These are phyloP conservation scores for Kodamaea arcana DNA, from an alignment of 1,139 yeast species.

Conservation along the genomic window DNA sequence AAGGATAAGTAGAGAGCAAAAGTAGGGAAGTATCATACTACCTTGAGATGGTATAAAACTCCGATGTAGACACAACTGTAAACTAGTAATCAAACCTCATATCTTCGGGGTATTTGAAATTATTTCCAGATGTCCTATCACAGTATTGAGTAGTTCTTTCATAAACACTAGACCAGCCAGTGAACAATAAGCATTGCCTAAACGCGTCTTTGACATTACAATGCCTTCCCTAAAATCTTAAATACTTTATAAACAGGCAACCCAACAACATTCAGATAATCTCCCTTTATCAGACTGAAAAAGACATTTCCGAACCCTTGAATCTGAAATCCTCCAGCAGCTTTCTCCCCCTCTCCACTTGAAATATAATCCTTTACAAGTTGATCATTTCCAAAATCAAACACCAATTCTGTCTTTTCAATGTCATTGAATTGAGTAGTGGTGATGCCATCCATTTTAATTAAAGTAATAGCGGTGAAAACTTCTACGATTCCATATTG, in stretches of 20 bases:
- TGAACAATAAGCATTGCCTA: too few relatives aligned
- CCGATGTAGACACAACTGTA: too few relatives aligned
- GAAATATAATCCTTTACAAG: constrained; percentile 59
- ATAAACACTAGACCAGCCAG: too few relatives aligned
- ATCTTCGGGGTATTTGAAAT: too few relatives aligned
- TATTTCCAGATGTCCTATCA: too few relatives aligned
- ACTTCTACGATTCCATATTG: constrained; percentile 48
- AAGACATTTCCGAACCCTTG: constrained; percentile 71
- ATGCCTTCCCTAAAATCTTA: constrained; percentile 30
- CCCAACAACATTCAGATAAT: constrained; percentile 86
- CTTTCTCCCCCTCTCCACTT: constrained; percentile 70
- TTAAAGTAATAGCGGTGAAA: constrained; percentile 62
- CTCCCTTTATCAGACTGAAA: constrained; percentile 66
- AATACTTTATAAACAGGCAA: constrained; percentile 66
- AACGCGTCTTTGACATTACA: too few relatives aligned
- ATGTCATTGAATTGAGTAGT: constrained; percentile 3
- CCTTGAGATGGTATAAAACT: too few relatives aligned
- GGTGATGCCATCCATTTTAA: constrained; percentile 34
- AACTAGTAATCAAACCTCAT: too few relatives aligned
- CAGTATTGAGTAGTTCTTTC: too few relatives aligned
- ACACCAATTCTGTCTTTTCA: constrained; percentile 19
- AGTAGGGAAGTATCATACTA: too few relatives aligned
- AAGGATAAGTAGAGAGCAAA: too few relatives aligned
- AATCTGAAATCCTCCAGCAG: constrained; percentile 90
- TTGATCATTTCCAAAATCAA: constrained; percentile 40